Percentiles rank a stretch among this genome's conserved stretches.
Evolutionary conservation across 2,329 filamentous ascomycete species (phyloP).

Genomic region (Penicillium sp.): DNA sequence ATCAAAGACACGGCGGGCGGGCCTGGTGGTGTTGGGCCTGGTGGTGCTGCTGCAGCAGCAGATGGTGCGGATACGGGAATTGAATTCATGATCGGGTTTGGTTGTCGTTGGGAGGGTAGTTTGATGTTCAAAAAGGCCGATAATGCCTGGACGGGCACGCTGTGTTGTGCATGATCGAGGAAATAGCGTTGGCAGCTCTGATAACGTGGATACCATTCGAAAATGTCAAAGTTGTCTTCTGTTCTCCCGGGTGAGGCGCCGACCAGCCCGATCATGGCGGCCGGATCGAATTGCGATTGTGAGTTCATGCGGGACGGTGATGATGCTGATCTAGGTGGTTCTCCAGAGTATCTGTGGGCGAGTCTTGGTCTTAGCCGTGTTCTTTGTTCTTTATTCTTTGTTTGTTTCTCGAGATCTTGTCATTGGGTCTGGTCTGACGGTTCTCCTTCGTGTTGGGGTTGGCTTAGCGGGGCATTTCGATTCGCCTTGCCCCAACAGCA

Average conservation of each 20-base stretch:
- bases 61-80: conserved; percentile 30
- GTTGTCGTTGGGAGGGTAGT: conserved; percentile 78
- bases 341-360: conserved; percentile 30
- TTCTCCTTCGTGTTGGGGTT: conserved; percentile 18
- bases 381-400: background rate
- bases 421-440: conserved; percentile 6
- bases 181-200: conserved; percentile 91
- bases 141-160: conserved; percentile 80
- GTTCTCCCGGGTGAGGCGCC: conserved; percentile 45
- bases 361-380: conserved; percentile 19
- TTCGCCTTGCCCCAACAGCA: conserved; percentile 7
- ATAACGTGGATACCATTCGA: conserved; percentile 92
- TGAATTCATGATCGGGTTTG: conserved; percentile 56
- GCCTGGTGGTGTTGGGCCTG: conserved; percentile 42
- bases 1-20: conserved; percentile 69
- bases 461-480: conserved; percentile 19
- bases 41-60: conserved; percentile 29
- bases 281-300: conserved; percentile 44
- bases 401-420: background rate
- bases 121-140: conserved; percentile 91
- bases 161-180: conserved; percentile 87
- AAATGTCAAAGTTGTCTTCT: conserved; percentile 65
- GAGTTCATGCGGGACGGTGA: conserved; percentile 39
- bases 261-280: conserved; percentile 46
- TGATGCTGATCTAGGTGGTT: conserved; percentile 23